A percentile compares a stretch with the other conserved stretches of the same genome.
phyloP scores from a whole-genome alignment of 202 grass and related monocot species.

The Zizania palustris region DNA sequence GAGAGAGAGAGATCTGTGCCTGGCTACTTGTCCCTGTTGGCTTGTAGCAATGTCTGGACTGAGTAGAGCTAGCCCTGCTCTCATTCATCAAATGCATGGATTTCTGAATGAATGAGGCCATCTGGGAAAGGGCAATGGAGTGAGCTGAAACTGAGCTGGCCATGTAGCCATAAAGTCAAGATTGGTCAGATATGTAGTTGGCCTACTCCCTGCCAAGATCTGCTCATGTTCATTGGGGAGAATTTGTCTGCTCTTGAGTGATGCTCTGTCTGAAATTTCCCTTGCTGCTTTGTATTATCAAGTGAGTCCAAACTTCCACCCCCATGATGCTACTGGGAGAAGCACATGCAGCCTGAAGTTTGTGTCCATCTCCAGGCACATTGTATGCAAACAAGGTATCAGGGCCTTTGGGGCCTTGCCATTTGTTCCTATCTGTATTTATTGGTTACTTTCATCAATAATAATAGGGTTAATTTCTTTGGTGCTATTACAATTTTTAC shows the following conservation, averaged over 20 bases:
- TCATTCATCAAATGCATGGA: background rate
- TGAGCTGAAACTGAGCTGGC: conserved; percentile 18
- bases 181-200: background rate
- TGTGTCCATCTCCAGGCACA: background rate
- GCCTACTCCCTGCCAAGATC: conserved; percentile 10
- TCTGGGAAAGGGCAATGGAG: background rate
- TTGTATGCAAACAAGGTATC: background rate
- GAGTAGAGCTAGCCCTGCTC: background rate
- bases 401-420: background rate
- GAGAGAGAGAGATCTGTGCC: background rate
- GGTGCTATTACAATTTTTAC: too few species aligned
- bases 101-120: background rate
- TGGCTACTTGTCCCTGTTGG: background rate
- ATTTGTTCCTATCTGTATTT: conserved; percentile 5
- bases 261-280: background rate
- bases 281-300: background rate
- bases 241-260: background rate
- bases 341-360: background rate
- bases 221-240: background rate
- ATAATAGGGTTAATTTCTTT: too few species aligned
- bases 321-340: background rate
- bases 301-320: background rate
- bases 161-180: conserved; percentile 5
- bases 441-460: background rate
- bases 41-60: background rate